Conservation (phyloP, 306 rosid genomes). For the Cucumis cinereus region DNA sequence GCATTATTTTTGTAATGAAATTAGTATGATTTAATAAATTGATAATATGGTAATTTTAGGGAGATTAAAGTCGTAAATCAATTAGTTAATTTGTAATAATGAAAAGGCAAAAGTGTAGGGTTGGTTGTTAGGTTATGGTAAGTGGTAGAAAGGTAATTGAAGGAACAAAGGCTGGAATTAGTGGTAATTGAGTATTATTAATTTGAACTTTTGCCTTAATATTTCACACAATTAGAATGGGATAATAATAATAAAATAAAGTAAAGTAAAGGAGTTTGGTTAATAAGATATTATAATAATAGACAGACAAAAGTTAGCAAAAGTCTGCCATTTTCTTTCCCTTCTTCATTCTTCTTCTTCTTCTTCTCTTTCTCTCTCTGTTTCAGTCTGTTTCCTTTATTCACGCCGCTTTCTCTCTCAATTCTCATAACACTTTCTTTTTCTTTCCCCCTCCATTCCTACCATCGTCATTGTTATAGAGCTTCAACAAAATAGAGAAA, state of each 20-base stretch:
- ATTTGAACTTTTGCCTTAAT: background rate
- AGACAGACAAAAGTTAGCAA: background rate
- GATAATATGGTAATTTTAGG: background rate
- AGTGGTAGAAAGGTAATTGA: background rate
- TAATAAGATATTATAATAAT: background rate
- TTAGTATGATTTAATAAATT: background rate
- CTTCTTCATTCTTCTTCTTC: slow-evolving; percentile 6
- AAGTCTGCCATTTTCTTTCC: background rate
- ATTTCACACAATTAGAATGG: background rate
- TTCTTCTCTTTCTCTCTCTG: background rate
- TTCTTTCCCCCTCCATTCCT: slow-evolving; percentile 14
- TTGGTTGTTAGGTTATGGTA: background rate
- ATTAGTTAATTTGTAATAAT: background rate
- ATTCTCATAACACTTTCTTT: background rate
- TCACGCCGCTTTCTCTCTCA: slow-evolving; percentile 66
- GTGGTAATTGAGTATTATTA: background rate
- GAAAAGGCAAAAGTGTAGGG: background rate
- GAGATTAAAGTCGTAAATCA: background rate
- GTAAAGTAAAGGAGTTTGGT: background rate
- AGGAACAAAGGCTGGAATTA: slow-evolving; percentile 1
- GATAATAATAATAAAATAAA: background rate
- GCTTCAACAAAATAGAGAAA: background rate
- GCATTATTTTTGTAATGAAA: background rate
- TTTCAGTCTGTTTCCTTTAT: slow-evolving; percentile 38
- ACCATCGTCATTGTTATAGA: slow-evolving; percentile 10